phyloP scores from a whole-genome alignment of 257 asterid genomes.

The Nicotiana obtusifolia region DNA sequence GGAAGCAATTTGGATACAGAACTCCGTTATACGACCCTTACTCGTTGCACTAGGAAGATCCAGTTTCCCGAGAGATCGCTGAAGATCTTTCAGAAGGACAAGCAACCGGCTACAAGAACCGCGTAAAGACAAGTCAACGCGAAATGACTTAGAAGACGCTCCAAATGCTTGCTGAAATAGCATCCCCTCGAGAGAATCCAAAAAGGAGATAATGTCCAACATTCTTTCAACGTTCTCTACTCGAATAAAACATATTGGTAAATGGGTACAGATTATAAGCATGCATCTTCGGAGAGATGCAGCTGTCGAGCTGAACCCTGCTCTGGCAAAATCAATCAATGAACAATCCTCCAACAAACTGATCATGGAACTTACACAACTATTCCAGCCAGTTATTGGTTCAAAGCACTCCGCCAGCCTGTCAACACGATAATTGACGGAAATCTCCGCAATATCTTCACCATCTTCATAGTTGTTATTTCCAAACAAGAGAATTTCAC shows the following conservation, averaged over 20 bases:
- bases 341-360: slow-evolving; percentile 31
- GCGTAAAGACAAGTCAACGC: too few relatives aligned
- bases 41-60: background rate
- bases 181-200: background rate
- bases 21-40: background rate
- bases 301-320: background rate
- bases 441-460: slow-evolving; percentile 24
- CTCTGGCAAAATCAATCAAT: background rate
- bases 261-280: slow-evolving; percentile 5
- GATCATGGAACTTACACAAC: slow-evolving; percentile 23
- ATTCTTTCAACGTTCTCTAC: slow-evolving; percentile 2
- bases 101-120: background rate
- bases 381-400: slow-evolving; percentile 30
- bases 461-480: slow-evolving; percentile 27
- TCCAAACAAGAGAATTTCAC: slow-evolving; percentile 41
- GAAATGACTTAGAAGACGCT: background rate
- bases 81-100: background rate
- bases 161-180: background rate
- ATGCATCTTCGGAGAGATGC: slow-evolving; percentile 8
- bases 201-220: background rate
- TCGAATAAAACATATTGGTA: background rate
- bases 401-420: slow-evolving; percentile 23
- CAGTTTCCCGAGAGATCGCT: background rate
- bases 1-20: slow-evolving; percentile 13
- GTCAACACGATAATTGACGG: slow-evolving; percentile 31